phyloP scores from a whole-genome alignment of 495 filamentous ascomycete genomes.

The Penicillium bovifimosum region DNA sequence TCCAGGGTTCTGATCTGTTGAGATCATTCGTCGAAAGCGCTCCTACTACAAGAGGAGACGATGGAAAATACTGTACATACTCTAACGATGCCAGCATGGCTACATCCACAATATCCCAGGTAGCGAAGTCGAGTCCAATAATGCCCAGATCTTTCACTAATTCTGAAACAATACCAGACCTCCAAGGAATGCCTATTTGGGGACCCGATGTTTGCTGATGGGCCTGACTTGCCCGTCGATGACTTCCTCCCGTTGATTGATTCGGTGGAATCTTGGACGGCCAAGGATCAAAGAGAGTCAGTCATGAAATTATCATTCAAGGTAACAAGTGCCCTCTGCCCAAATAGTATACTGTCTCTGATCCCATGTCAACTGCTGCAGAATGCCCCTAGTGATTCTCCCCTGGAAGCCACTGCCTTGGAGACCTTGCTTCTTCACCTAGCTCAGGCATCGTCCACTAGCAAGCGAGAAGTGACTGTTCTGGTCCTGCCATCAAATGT shows the following conservation, averaged over 20 bases:
- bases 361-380: conserved; percentile 7
- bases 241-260: conserved; percentile 18
- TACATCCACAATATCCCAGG: conserved; percentile 11
- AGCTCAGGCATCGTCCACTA: conserved; percentile 10
- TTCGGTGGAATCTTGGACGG: conserved; percentile 25
- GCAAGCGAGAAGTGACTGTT: conserved; percentile 17
- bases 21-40: conserved; percentile 4
- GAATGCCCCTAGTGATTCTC: not conserved
- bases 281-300: conserved; percentile 12
- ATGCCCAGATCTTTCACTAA: not conserved
- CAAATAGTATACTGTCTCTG: not conserved
- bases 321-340: conserved; percentile 15
- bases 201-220: conserved; percentile 16
- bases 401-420: conserved; percentile 8
- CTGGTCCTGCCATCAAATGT: conserved; percentile 17
- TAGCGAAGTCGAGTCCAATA: conserved; percentile 4
- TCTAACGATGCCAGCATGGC: not conserved
- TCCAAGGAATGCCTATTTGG: conserved; percentile 21
- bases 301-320: conserved; percentile 22
- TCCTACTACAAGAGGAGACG: not conserved
- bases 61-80: conserved; percentile 21
- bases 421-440: conserved; percentile 20
- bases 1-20: conserved; percentile 9
- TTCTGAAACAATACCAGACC: conserved; percentile 7
- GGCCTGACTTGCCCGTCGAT: conserved; percentile 2